These are phyloP conservation scores for Litsea cubeba DNA, from an alignment of 164 flowering plant genomes.

Conservation along the genomic window DNA sequence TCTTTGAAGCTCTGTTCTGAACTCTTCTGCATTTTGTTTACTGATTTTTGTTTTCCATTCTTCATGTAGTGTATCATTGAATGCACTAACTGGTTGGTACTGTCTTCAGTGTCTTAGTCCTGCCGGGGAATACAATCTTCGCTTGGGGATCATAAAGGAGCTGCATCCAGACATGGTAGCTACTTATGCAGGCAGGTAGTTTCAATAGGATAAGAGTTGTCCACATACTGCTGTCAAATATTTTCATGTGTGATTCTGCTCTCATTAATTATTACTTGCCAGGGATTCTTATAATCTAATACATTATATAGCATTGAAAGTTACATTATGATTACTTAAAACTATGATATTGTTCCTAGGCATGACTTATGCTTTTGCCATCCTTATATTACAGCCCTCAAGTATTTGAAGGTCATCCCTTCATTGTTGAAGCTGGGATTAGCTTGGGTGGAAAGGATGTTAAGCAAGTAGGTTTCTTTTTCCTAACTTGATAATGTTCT, in stretches of 20 bases:
- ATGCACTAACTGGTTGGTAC: not conserved
- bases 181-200: slow-evolving; percentile 87
- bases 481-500: not conserved
- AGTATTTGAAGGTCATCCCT: slow-evolving; percentile 99
- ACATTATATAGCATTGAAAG: not conserved
- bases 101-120: slow-evolving; percentile 90
- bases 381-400: slow-evolving; percentile 58
- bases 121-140: slow-evolving; percentile 98
- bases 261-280: not conserved
- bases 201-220: not conserved
- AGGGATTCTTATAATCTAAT: not conserved
- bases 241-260: slow-evolving; percentile 3
- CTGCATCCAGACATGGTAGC: slow-evolving; percentile 99
- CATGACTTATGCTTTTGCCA: slow-evolving; percentile 1
- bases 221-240: slow-evolving; percentile 1
- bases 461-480: slow-evolving; percentile 59
- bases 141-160: slow-evolving; percentile 93
- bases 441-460: slow-evolving; percentile 99
- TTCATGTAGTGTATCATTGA: not conserved
- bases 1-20: not conserved
- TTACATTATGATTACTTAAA: not conserved
- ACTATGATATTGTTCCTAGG: slow-evolving; percentile 2
- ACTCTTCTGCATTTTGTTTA: not conserved
- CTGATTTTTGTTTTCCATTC: not conserved
- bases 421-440: slow-evolving; percentile 96